Evolutionary conservation across 768 basidiomycete genomes (phyloP), one percentile per base, ranked within the genome.

Genomic region (Suillus weaverae): DNA sequence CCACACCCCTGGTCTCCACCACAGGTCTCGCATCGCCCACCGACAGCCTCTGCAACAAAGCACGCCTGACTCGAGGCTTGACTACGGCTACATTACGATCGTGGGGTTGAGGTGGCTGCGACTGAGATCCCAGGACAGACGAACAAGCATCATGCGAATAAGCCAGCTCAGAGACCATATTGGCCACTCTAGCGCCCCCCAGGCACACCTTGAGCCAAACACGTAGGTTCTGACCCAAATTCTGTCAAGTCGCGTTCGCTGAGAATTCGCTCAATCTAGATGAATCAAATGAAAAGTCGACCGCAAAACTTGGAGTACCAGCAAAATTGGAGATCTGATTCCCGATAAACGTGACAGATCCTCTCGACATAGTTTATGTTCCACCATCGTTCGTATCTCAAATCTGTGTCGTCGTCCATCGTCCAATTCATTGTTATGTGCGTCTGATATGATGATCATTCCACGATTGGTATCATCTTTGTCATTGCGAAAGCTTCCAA

Each of bases 21-120:
- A 38, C 36, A 38, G 16, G 2, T 18, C 41, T 43, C 41, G 18
- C 41, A 43, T 43, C 41, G 10, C 36, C 11, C 41, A 6, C 41
- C 18, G 41, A 43, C 16, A 30, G 48, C 26, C 48, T 50, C 48
- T 50, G 48, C 48, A 50, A 30, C 48, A 50, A 50, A 13, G 5
- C 5, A 50, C 26, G 48, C 48, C 48, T 22, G 2, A 26, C 48
- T 6, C 30, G 48, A 10, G 13, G 48, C 14, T 50, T 26, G 13
- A 50, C 46, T 71, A 72, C 43, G 66, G 11, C 20, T 38, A 69
- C n/a, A 72, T 65, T 51, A 69, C 74, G 18, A 72, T 71, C 13
- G 71, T 30, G 35, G 22, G 14, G 70, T 10, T 68, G 69, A 9
- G 62, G 64, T 18, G 71, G 69, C 18, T 62, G 67, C 11, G 64